phyloP scores from a whole-genome alignment of 2,329 filamentous ascomycete species.

The Cadophora gregata region DNA sequence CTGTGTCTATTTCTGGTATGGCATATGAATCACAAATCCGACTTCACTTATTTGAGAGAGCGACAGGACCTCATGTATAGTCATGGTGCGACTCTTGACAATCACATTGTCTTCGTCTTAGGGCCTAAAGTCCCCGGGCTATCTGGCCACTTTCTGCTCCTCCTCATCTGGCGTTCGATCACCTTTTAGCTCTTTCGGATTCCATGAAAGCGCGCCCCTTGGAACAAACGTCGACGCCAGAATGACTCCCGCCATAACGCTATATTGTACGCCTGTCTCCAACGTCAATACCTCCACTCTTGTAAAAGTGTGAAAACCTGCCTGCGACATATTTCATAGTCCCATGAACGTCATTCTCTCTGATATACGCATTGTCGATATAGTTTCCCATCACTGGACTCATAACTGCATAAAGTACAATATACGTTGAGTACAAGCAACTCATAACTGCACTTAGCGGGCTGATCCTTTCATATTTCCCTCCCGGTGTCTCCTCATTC shows the following conservation, averaged over 20 bases:
- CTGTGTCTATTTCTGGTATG: background rate
- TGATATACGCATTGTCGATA: background rate
- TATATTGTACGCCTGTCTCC: background rate
- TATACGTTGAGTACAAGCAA: slow-evolving; percentile 10
- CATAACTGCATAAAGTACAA: slow-evolving; percentile 8
- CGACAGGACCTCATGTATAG: background rate
- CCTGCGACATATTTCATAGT: slow-evolving; percentile 12
- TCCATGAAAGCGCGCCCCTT: background rate
- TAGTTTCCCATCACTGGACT: slow-evolving; percentile 11
- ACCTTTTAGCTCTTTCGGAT: slow-evolving; percentile 7
- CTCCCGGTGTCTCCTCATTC: background rate
- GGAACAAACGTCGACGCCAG: slow-evolving; percentile 3
- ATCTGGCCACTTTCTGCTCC: background rate
- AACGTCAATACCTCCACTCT: background rate
- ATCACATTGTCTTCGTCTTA: no score
- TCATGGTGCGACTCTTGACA: background rate
- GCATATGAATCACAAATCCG: background rate
- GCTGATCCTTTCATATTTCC: background rate
- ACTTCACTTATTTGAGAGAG: background rate
- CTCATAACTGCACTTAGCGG: slow-evolving; percentile 14
- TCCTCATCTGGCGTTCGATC: background rate
- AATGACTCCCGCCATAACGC: background rate
- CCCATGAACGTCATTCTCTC: background rate
- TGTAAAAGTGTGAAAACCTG: background rate
- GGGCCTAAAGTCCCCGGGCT: no score